Conservation (phyloP, 305 asterid genomes). For the Rubia peregrina region DNA sequence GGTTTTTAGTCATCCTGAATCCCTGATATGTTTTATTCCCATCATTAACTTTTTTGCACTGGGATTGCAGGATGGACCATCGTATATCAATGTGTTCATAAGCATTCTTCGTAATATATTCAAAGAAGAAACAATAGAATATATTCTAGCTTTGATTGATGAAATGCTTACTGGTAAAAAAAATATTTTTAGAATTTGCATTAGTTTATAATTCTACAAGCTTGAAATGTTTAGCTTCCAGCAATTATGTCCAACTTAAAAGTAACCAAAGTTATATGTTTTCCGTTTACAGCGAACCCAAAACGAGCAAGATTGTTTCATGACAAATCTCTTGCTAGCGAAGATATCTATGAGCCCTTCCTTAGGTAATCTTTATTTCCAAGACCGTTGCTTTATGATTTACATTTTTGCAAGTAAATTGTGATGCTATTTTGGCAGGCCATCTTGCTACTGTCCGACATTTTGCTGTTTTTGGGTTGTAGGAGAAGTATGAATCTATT, state of each 20-base stretch:
- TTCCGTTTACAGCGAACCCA: slow-evolving; percentile 59
- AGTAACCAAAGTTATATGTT: slow-evolving; percentile 12
- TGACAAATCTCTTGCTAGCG: slow-evolving; percentile 59
- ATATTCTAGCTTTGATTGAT: slow-evolving; percentile 76
- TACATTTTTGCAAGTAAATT: not conserved
- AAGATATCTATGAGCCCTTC: slow-evolving; percentile 85
- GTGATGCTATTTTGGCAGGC: not conserved
- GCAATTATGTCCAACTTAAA: not conserved
- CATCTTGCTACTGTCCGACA: not conserved
- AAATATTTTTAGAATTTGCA: slow-evolving; percentile 5
- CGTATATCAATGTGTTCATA: slow-evolving; percentile 61
- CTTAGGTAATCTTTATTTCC: slow-evolving; percentile 48
- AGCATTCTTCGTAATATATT: slow-evolving; percentile 76
- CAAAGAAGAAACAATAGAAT: slow-evolving; percentile 91
- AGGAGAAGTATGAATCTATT: not conserved
- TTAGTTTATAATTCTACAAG: not conserved
- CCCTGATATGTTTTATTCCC: not conserved
- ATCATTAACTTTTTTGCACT: slow-evolving; percentile 7
- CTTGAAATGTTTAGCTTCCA: not conserved
- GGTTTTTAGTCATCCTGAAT: too few relatives aligned
- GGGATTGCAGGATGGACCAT: slow-evolving; percentile 75
- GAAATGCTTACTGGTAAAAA: slow-evolving; percentile 75
- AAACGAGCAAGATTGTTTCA: slow-evolving; percentile 82
- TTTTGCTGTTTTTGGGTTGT: not conserved
- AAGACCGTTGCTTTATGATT: slow-evolving; percentile 4